Evolutionary conservation across 176 grass and related monocot genomes (phyloP).

Genomic region (Oryza australiensis): DNA sequence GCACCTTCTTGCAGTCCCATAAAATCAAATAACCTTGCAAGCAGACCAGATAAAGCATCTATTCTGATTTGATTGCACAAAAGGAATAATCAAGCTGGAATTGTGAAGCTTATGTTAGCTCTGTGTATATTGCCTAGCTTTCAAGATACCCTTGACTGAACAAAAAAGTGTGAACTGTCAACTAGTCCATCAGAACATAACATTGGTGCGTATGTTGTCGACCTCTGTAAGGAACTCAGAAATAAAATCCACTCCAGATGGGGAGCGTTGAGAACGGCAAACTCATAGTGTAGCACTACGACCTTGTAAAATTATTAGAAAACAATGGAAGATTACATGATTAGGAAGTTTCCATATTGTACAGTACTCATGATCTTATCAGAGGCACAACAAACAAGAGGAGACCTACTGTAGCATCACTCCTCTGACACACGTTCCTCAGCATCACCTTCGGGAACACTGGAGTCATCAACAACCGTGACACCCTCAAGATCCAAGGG

Average conservation of each 20-base stretch:
- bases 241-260: not conserved
- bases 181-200: not conserved
- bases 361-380: constrained; percentile 21
- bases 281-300: constrained; percentile 1
- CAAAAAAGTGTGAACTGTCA: not conserved
- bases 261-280: not conserved
- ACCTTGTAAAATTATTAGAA: not conserved
- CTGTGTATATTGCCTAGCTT: not conserved
- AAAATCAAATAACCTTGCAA: constrained; percentile 13
- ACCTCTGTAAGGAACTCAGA: not conserved
- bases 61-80: constrained; percentile 4
- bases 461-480: constrained; percentile 32
- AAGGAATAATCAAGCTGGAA: constrained; percentile 21
- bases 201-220: not conserved
- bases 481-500: constrained; percentile 48
- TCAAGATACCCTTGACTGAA: not conserved
- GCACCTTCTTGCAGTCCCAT: not conserved
- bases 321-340: constrained; percentile 1
- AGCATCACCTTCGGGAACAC: constrained; percentile 34
- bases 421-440: constrained; percentile 30
- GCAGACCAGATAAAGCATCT: constrained; percentile 3
- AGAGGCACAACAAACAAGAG: constrained; percentile 34
- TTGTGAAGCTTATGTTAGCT: not conserved
- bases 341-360: constrained; percentile 6
- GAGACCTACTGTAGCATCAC: constrained; percentile 10